Conservation (phyloP, 768 basidiomycete genomes). For the Phylloporus sp. region DNA sequence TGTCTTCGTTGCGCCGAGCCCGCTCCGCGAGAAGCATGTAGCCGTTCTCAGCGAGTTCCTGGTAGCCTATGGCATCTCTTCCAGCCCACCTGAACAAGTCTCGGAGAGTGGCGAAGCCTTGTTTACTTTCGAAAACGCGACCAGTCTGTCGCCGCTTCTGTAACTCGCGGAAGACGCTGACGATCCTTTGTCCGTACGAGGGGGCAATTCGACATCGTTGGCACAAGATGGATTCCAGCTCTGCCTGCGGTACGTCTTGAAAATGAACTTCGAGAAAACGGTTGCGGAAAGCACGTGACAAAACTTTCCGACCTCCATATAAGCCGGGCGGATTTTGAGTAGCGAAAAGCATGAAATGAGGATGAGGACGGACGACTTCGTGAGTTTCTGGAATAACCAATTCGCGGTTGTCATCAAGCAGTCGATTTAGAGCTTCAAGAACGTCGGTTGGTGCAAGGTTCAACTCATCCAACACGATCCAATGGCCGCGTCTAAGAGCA, state of each 20-base stretch:
- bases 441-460: slow-evolving; percentile 98
- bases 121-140: slow-evolving; percentile 95
- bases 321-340: slow-evolving; percentile 97
- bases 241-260: slow-evolving; percentile 90
- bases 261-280: slow-evolving; percentile 98
- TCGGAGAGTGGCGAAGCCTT: slow-evolving; percentile 93
- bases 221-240: slow-evolving; percentile 91
- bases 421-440: slow-evolving; percentile 91
- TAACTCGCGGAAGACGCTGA: slow-evolving; percentile 86
- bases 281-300: slow-evolving; percentile 95
- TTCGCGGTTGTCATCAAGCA: slow-evolving; percentile 97
- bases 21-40: slow-evolving; percentile 97
- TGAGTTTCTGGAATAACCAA: slow-evolving; percentile 93
- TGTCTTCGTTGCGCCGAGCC: slow-evolving; percentile 79
- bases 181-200: slow-evolving; percentile 87
- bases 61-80: slow-evolving; percentile 81
- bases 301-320: slow-evolving; percentile 90
- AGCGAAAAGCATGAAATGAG: slow-evolving; percentile 96
- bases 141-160: slow-evolving; percentile 87
- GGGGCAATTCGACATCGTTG: slow-evolving; percentile 91
- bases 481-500: slow-evolving; percentile 86
- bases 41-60: slow-evolving; percentile 91
- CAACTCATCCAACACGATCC: slow-evolving; percentile 97
- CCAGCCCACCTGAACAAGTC: slow-evolving; percentile 98
- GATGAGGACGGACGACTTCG: slow-evolving; percentile 89